Conservation (phyloP, 2,329 filamentous ascomycete species). For the Botryotinia calthae region DNA sequence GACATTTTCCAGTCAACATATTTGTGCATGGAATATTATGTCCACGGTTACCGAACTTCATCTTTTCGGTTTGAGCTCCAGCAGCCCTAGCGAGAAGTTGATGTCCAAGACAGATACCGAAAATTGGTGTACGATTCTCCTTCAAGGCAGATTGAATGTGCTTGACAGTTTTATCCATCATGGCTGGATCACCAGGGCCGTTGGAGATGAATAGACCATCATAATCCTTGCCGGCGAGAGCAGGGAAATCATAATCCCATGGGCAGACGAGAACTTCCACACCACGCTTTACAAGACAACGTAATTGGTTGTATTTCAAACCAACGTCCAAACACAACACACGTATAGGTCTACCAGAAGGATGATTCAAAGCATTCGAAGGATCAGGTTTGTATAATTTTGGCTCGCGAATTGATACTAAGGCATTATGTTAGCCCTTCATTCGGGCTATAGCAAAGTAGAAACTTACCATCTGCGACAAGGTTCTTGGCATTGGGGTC, state of each 20-base stretch:
- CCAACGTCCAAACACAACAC: slow-evolving; percentile 94
- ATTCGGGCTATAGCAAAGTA: slow-evolving; percentile 25
- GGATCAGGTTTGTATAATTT: slow-evolving; percentile 79
- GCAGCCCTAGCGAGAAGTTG: slow-evolving; percentile 87
- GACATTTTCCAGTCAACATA: slow-evolving; percentile 91
- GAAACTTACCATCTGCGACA: slow-evolving; percentile 81
- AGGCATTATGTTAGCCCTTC: slow-evolving; percentile 42
- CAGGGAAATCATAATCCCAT: slow-evolving; percentile 90
- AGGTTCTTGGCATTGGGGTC: slow-evolving; percentile 93
- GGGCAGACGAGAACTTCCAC: slow-evolving; percentile 93
- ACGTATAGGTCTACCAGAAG: slow-evolving; percentile 81
- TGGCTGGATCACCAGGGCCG: slow-evolving; percentile 90
- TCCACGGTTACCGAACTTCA: slow-evolving; percentile 99
- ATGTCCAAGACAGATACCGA: slow-evolving; percentile 94
- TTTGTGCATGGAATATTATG: slow-evolving; percentile 98
- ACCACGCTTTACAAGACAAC: slow-evolving; percentile 86
- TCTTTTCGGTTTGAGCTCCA: slow-evolving; percentile 83
- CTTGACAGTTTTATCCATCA: slow-evolving; percentile 74
- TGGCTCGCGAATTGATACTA: slow-evolving; percentile 85
- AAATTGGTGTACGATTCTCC: slow-evolving; percentile 80
- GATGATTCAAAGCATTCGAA: slow-evolving; percentile 73
- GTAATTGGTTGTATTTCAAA: slow-evolving; percentile 96
- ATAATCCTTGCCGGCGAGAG: slow-evolving; percentile 75
- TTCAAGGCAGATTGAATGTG: slow-evolving; percentile 75
- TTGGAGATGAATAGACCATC: slow-evolving; percentile 98